Evolutionary conservation across 495 filamentous ascomycete genomes (phyloP).

Genomic region (Podospora sp.): DNA sequence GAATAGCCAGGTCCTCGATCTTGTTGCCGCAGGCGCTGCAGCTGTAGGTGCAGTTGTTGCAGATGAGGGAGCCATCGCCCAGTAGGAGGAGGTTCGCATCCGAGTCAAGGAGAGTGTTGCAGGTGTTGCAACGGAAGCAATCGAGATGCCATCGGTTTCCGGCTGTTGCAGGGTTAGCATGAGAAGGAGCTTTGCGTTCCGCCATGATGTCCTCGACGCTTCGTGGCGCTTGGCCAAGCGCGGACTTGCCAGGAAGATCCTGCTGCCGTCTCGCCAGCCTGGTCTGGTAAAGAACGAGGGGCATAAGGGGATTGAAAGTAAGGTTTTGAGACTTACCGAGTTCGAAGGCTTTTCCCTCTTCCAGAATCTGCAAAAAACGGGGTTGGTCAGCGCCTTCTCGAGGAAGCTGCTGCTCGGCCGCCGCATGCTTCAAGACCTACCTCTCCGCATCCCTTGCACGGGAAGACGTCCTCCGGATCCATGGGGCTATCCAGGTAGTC

Average conservation of each 20-base stretch:
- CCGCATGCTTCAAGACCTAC: constrained; percentile 50
- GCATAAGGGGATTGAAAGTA: neutral
- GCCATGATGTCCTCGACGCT: neutral
- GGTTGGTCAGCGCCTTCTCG: neutral
- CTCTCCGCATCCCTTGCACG: constrained; percentile 98
- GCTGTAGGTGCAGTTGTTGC: constrained; percentile 99
- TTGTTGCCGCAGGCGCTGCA: constrained; percentile 97
- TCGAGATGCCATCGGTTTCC: constrained; percentile 99
- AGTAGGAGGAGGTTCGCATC: constrained; percentile 97
- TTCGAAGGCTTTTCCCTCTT: constrained; percentile 98
- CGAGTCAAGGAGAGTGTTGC: constrained; percentile 92
- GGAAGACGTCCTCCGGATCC: constrained; percentile 88
- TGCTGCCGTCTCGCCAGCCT: neutral
- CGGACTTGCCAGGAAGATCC: neutral
- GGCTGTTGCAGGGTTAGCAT: constrained; percentile 56
- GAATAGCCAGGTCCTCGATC: constrained; percentile 96
- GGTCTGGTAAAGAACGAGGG: neutral
- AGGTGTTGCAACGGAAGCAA: constrained; percentile 98
- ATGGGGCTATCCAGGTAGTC: constrained; percentile 78
- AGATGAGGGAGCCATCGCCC: constrained; percentile 96
- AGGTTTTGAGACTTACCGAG: constrained; percentile 66
- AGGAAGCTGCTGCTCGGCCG: neutral
- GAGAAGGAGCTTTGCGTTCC: neutral
- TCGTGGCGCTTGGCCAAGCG: neutral
- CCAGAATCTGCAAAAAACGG: constrained; percentile 67